Evolutionary conservation across 1,139 yeast genomes (phyloP).

Genomic region (Blastobotrys persicus): DNA sequence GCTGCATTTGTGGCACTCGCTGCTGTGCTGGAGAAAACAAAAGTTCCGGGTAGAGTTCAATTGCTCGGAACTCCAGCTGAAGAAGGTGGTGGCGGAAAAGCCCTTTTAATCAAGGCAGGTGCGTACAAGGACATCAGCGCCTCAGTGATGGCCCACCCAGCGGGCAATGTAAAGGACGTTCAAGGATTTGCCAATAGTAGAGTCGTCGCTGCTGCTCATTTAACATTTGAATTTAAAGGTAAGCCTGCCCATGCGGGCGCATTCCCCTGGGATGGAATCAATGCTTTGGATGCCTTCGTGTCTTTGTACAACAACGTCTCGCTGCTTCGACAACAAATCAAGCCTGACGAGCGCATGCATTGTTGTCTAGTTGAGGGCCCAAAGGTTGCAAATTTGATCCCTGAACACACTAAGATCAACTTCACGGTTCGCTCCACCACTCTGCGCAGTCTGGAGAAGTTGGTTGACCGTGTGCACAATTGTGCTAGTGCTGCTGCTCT

Average conservation of each 20-base stretch:
- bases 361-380: conserved; percentile 15
- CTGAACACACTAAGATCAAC: conserved; percentile 13
- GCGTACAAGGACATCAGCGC: conserved; percentile 28
- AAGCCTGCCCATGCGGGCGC: conserved; percentile 17
- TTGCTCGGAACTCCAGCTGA: conserved; percentile 35
- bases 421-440: conserved; percentile 10
- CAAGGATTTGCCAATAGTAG: conserved; percentile 5
- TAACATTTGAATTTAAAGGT: conserved; percentile 11
- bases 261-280: conserved; percentile 16
- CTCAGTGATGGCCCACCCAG: conserved; percentile 31
- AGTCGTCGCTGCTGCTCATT: conserved; percentile 3
- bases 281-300: conserved; percentile 18
- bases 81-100: conserved; percentile 34
- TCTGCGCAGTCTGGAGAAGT: neutral
- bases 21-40: conserved; percentile 24
- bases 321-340: conserved; percentile 16
- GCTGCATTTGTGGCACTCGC: conserved; percentile 25
- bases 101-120: conserved; percentile 28
- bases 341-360: conserved; percentile 13
- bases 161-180: neutral
- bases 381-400: conserved; percentile 16
- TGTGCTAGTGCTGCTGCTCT: conserved; percentile 14
- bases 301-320: conserved; percentile 12
- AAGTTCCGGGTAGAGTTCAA: conserved; percentile 29
- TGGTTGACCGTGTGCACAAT: conserved; percentile 9